Conservation (phyloP, 495 filamentous ascomycete species). For the Cenococcum geophilum region DNA sequence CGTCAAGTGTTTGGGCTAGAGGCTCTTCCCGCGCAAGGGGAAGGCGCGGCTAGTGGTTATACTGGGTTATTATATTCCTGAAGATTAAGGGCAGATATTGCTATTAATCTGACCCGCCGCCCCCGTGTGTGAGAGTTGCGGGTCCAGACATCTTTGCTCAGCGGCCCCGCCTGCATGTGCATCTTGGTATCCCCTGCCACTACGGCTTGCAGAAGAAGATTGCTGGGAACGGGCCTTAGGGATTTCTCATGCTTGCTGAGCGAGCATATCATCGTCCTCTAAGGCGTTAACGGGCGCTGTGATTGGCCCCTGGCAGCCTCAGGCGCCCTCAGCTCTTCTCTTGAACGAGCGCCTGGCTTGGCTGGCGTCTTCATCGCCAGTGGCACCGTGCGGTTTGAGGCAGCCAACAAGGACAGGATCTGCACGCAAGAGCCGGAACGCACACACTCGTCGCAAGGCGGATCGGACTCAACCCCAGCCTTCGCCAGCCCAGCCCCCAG, state of each 20-base stretch:
- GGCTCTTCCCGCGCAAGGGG: neutral
- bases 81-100: neutral
- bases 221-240: neutral
- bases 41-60: neutral
- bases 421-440: conserved; percentile 16
- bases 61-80: neutral
- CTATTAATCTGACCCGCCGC: neutral
- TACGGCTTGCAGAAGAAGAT: neutral
- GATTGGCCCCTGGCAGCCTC: neutral
- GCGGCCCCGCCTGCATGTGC: neutral
- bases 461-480: conserved; percentile 21
- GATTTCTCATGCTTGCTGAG: conserved; percentile 1
- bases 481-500: conserved; percentile 18
- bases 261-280: neutral
- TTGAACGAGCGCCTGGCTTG: conserved; percentile 3
- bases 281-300: neutral
- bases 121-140: neutral
- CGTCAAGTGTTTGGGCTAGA: neutral
- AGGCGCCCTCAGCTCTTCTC: neutral
- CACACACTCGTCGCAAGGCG: conserved; percentile 24
- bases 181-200: neutral
- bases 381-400: conserved; percentile 1
- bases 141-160: neutral
- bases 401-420: conserved; percentile 11
- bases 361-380: conserved; percentile 5